A percentile compares a stretch with the other conserved stretches of the same genome.
These are phyloP conservation scores for Neurospora tetraspora DNA, from an alignment of 495 filamentous ascomycete species.

Conservation along the genomic window DNA sequence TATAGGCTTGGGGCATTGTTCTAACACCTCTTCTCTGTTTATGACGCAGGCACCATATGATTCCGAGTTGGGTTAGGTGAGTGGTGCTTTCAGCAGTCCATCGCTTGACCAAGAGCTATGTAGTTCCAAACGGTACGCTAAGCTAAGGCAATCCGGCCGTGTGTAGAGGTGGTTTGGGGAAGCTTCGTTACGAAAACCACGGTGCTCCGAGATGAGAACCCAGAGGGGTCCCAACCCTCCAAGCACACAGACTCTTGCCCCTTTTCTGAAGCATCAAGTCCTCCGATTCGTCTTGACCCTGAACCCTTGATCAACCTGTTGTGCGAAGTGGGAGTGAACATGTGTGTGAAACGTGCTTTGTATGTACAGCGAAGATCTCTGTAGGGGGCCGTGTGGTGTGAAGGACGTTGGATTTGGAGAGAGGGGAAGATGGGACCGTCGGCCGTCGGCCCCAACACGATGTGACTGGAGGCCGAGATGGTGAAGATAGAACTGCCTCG, in stretches of 20 bases:
- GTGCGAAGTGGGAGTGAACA: background rate
- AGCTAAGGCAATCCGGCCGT: background rate
- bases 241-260: background rate
- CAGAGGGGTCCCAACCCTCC: background rate
- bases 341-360: background rate
- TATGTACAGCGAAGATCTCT: background rate
- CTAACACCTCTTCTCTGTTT: background rate
- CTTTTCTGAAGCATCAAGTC: background rate
- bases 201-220: background rate
- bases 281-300: background rate
- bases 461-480: background rate
- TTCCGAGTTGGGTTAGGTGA: background rate
- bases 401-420: conserved; percentile 4
- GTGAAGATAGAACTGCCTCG: background rate
- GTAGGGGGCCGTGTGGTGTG: conserved; percentile 1
- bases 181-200: background rate
- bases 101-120: background rate
- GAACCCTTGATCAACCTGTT: background rate
- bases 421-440: conserved; percentile 20
- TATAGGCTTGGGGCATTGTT: background rate
- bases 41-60: background rate
- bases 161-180: background rate
- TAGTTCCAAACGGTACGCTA: background rate
- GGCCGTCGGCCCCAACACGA: conserved; percentile 19
- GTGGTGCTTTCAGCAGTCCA: background rate